These are phyloP conservation scores for Cymbopogon citratus DNA, from an alignment of 176 grass and related monocot species.

Conservation along the genomic window DNA sequence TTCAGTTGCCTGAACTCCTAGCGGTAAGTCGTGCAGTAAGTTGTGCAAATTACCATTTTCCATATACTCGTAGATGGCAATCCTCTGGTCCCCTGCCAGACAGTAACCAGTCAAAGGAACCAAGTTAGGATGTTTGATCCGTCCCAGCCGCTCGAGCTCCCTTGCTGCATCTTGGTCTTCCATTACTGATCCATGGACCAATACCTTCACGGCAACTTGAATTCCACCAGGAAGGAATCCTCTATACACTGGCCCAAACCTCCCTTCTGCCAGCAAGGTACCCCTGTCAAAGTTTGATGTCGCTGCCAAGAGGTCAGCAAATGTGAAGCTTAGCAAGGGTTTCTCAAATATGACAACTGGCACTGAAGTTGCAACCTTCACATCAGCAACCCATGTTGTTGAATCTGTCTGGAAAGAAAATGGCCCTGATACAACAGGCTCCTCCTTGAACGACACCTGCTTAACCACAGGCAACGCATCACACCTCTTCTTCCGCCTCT, in stretches of 20 bases:
- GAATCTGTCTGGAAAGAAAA: slow-evolving; percentile 86
- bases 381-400: slow-evolving; percentile 85
- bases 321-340: slow-evolving; percentile 77
- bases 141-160: slow-evolving; percentile 79
- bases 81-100: slow-evolving; percentile 78
- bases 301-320: slow-evolving; percentile 69
- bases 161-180: slow-evolving; percentile 66
- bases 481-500: slow-evolving; percentile 36
- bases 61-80: slow-evolving; percentile 97
- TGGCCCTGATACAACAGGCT: slow-evolving; percentile 61
- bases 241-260: slow-evolving; percentile 82
- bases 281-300: slow-evolving; percentile 88
- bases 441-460: slow-evolving; percentile 63
- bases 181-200: slow-evolving; percentile 68
- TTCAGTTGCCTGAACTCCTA: slow-evolving; percentile 81
- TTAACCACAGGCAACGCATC: slow-evolving; percentile 41
- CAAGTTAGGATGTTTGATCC: slow-evolving; percentile 86
- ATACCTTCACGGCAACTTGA: slow-evolving; percentile 83
- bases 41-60: slow-evolving; percentile 93
- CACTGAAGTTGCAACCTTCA: slow-evolving; percentile 82
- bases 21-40: slow-evolving; percentile 81
- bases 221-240: slow-evolving; percentile 83
- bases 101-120: slow-evolving; percentile 90
- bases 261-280: slow-evolving; percentile 85
- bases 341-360: slow-evolving; percentile 96